Base-by-base conservation (phyloP, 2,329 filamentous ascomycete genomes). In the Sclerotinia nivalis region DNA sequence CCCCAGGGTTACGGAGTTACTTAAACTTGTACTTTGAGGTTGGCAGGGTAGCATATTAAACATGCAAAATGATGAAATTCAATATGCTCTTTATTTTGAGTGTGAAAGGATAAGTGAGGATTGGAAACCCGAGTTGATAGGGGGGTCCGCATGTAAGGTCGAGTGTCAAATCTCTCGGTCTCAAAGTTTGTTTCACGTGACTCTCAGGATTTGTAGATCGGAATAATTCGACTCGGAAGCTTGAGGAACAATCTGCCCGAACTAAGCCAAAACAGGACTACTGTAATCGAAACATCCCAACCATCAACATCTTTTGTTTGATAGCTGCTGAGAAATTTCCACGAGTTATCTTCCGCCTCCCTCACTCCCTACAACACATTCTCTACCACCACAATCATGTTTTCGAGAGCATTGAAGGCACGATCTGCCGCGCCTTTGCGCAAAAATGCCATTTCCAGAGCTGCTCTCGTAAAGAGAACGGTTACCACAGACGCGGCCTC, bases 401-500 rank as follows among this genome's bases (percentile, higher is more conserved):
- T 93, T 82, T 91, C 90, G 79, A 86, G 89, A 83, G 84, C 88
- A 81, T 83, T 91, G 80, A 86, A 88, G 83, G 84, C 87, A 78
- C 85, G 87, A 78, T 81, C 80, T 78, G 81, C 80, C 71, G 84
- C 85, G 80, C 86, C 88, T 78, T 80, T 91, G 81, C 84, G 85
- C 67, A 74, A 71, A 55, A 74, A 72, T 73, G 73, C 70, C 25
- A 71, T 77, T 66, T 73, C 72, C 28, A 74, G 73, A 73, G 64
- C 71, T 59, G 71, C 81, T 70, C 79, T 84, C 71, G 78, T 82
- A 70, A 82, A 75, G 71, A 89, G 95, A 81, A 88, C 88, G 77
- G 96, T 99, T 79, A 99, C 96, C 76, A 98, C 96, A 76, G 91
- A 98, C 83, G 96, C 96, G 75, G 96, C 96, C 76, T 95, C 92